Evolutionary conservation across 495 filamentous ascomycete genomes (phyloP).

Genomic region (Rusavskia elegans): DNA sequence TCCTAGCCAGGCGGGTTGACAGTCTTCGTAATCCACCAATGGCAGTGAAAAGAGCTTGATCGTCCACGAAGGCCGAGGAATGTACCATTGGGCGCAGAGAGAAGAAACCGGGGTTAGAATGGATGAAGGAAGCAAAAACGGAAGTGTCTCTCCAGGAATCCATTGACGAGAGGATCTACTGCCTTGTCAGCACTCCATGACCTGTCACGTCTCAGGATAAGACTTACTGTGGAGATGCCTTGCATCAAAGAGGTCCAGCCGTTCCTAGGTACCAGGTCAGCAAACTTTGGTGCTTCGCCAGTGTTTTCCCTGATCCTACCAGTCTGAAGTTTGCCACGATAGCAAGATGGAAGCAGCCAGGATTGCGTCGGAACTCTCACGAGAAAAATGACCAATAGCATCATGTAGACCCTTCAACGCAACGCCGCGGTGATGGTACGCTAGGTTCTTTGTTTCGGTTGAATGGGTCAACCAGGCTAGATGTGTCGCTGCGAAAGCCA

Average conservation of each 20-base stretch:
- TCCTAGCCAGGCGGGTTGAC: conserved; percentile 53
- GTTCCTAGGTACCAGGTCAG: conserved; percentile 36
- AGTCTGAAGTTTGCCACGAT: conserved; percentile 94
- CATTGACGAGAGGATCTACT: conserved; percentile 76
- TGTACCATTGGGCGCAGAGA: conserved; percentile 42
- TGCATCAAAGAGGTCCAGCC: conserved; percentile 86
- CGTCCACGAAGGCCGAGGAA: conserved; percentile 47
- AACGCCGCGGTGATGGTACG: conserved; percentile 68
- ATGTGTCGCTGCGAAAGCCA: conserved; percentile 83
- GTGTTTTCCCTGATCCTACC: conserved; percentile 50
- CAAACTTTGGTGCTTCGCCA: neutral
- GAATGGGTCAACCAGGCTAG: conserved; percentile 75
- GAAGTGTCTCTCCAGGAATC: conserved; percentile 84
- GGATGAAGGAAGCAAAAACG: conserved; percentile 68
- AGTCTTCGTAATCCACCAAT: conserved; percentile 55
- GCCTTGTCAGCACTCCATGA: conserved; percentile 19
- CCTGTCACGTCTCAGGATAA: too few relatives aligned
- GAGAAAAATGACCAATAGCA: conserved; percentile 72
- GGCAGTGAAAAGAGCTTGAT: conserved; percentile 46
- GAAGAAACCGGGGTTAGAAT: conserved; percentile 34
- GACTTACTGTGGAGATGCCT: conserved; percentile 63
- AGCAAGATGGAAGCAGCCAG: conserved; percentile 83
- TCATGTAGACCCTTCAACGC: conserved; percentile 80
- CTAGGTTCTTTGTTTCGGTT: conserved; percentile 66
- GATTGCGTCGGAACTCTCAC: conserved; percentile 77